These are phyloP conservation scores for Neoboletus brunneissimus DNA, from an alignment of 768 basidiomycete genomes.

Conservation along the genomic window DNA sequence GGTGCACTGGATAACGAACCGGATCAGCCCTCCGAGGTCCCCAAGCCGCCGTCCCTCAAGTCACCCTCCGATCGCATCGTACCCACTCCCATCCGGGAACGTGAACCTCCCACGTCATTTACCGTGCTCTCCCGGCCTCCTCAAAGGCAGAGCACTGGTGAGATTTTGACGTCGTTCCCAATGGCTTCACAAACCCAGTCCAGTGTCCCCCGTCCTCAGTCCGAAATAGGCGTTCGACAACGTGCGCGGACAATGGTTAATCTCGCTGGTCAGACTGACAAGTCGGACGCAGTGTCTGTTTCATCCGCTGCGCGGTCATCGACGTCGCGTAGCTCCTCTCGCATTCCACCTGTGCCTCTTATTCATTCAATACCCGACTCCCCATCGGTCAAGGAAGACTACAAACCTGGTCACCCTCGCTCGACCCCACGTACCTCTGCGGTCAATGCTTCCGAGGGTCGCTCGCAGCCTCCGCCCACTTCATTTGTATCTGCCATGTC, in stretches of 20 bases:
- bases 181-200: slow-evolving; percentile 1
- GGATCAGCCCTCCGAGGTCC: slow-evolving; percentile 9
- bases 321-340: slow-evolving; percentile 23
- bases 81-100: slow-evolving; percentile 59
- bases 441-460: slow-evolving; percentile 8
- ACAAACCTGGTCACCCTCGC: slow-evolving; percentile 14
- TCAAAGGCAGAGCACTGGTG: slow-evolving; percentile 31
- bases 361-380: slow-evolving; percentile 33
- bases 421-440: slow-evolving; percentile 8
- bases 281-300: slow-evolving; percentile 27
- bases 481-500: slow-evolving; percentile 9
- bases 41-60: background rate
- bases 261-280: slow-evolving; percentile 20
- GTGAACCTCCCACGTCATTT: slow-evolving; percentile 54
- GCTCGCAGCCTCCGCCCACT: slow-evolving; percentile 12
- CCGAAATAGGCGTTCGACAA: slow-evolving; percentile 13
- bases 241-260: slow-evolving; percentile 8
- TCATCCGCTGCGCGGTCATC: slow-evolving; percentile 22
- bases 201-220: slow-evolving; percentile 1
- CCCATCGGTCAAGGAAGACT: slow-evolving; percentile 28
- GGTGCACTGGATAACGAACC: slow-evolving; percentile 25
- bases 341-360: slow-evolving; percentile 30
- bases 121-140: slow-evolving; percentile 61
- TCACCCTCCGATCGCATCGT: slow-evolving; percentile 27
- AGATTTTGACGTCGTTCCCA: slow-evolving; percentile 12